Percentiles rank a stretch among this genome's conserved stretches.
Conservation (phyloP, 352 stramenopile species). For the Aphanomyces astaci region DNA sequence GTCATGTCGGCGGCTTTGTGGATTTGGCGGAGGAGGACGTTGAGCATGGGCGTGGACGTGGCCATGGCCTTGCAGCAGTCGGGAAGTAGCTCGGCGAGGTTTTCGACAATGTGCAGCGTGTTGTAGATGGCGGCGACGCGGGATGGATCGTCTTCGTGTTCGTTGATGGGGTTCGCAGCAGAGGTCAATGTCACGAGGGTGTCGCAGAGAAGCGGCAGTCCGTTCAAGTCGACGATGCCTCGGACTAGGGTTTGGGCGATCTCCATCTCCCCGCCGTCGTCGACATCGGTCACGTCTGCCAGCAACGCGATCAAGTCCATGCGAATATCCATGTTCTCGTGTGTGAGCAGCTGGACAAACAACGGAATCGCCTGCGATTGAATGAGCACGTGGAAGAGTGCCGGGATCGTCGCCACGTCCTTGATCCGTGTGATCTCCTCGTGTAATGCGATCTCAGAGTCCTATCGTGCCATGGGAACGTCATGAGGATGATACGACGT, state of each 20-base stretch:
- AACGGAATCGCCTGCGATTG: slow-evolving; percentile 54
- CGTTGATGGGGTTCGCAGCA: slow-evolving; percentile 24
- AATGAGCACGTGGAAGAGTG: slow-evolving; percentile 49
- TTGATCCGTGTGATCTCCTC: slow-evolving; percentile 46
- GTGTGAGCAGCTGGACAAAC: slow-evolving; percentile 66
- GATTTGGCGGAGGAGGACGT: slow-evolving; percentile 51
- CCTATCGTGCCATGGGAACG: background rate
- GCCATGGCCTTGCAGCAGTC: slow-evolving; percentile 40
- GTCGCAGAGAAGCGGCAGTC: slow-evolving; percentile 41
- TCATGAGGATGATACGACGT: background rate
- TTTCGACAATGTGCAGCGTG: slow-evolving; percentile 76
- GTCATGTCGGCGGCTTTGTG: slow-evolving; percentile 31
- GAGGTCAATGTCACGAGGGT: slow-evolving; percentile 36
- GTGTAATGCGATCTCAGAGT: slow-evolving; percentile 70
- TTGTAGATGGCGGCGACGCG: slow-evolving; percentile 56
- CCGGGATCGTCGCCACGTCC: slow-evolving; percentile 48
- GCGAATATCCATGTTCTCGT: slow-evolving; percentile 76
- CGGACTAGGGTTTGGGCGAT: slow-evolving; percentile 37
- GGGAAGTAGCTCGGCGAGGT: slow-evolving; percentile 55
- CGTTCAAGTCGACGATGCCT: slow-evolving; percentile 52
- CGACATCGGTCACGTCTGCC: slow-evolving; percentile 63
- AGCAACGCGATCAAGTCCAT: slow-evolving; percentile 48
- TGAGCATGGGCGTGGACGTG: slow-evolving; percentile 41
- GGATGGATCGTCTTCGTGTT: slow-evolving; percentile 50
- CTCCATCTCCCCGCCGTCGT: slow-evolving; percentile 36